Conservation (phyloP, 164 flowering plant genomes). For the Liquidambar formosana region DNA sequence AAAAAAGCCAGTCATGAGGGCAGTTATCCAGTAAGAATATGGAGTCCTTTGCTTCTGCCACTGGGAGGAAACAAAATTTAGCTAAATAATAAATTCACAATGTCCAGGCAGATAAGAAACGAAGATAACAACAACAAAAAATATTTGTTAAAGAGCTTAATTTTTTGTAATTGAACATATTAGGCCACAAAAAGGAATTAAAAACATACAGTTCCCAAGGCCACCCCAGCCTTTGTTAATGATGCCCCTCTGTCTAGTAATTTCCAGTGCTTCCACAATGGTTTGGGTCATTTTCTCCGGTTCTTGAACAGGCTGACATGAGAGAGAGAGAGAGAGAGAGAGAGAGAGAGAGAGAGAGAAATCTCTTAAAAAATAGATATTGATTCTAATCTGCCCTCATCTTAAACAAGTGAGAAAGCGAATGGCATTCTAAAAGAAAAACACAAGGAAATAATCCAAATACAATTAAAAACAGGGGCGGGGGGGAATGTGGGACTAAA, state of each 20-base stretch:
- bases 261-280: slow-evolving; percentile 85
- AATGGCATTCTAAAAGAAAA: too few species aligned
- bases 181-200: background rate
- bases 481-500: too few species aligned
- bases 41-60: slow-evolving; percentile 79
- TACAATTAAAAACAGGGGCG: too few species aligned
- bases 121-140: background rate
- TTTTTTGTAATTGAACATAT: background rate
- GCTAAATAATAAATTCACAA: slow-evolving; percentile 10
- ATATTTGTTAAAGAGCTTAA: background rate
- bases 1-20: slow-evolving; percentile 98
- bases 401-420: too few species aligned
- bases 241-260: slow-evolving; percentile 90
- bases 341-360: background rate
- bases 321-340: background rate
- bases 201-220: slow-evolving; percentile 86
- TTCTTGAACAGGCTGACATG: slow-evolving; percentile 86
- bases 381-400: too few species aligned
- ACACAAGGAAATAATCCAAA: too few species aligned
- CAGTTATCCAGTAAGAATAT: slow-evolving; percentile 79
- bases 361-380: slow-evolving; percentile 9
- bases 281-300: slow-evolving; percentile 94
- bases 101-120: background rate
- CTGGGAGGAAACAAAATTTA: slow-evolving; percentile 38
- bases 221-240: slow-evolving; percentile 99